Conservation (phyloP, 2,329 filamentous ascomycete species). For the Claviceps fusiformis region DNA sequence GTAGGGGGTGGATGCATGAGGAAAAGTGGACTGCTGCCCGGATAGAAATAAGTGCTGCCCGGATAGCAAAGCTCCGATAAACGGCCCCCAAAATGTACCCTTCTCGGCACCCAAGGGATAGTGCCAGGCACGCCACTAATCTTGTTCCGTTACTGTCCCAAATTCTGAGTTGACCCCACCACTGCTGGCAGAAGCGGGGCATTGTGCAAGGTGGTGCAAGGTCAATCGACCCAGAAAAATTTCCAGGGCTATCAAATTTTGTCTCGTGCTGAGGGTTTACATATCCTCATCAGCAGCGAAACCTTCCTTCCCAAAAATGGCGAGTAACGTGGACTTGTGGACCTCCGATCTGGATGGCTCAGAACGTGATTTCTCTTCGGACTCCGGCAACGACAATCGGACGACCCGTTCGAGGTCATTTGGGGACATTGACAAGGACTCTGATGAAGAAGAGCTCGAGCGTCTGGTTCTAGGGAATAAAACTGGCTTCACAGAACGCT, state of each 20-base stretch:
- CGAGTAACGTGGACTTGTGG: conserved; percentile 17
- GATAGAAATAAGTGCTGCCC: too few species aligned
- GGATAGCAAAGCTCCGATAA: too few species aligned
- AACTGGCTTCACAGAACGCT: conserved; percentile 61
- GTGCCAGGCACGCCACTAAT: too few species aligned
- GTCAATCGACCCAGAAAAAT: conserved; percentile 17
- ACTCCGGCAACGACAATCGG: conserved; percentile 16
- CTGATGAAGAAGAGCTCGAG: conserved; percentile 74
- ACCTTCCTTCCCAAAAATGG: conserved; percentile 14
- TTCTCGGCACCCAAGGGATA: too few species aligned
- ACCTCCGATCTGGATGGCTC: conserved; percentile 15
- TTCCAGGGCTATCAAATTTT: conserved; percentile 6
- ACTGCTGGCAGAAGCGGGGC: neutral
- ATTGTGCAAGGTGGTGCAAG: neutral
- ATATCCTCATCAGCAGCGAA: neutral
- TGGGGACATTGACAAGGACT: conserved; percentile 52
- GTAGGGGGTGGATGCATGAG: too few species aligned
- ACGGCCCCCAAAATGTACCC: too few species aligned
- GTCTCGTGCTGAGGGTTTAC: neutral
- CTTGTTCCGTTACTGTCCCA: too few species aligned
- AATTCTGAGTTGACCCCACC: too few species aligned
- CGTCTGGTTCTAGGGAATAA: conserved; percentile 78
- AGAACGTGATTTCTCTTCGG: conserved; percentile 16
- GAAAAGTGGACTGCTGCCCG: too few species aligned
- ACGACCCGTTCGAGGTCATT: conserved; percentile 14